phyloP scores from a whole-genome alignment of 2,329 filamentous ascomycete genomes.

The Sphaerulina populicola region DNA sequence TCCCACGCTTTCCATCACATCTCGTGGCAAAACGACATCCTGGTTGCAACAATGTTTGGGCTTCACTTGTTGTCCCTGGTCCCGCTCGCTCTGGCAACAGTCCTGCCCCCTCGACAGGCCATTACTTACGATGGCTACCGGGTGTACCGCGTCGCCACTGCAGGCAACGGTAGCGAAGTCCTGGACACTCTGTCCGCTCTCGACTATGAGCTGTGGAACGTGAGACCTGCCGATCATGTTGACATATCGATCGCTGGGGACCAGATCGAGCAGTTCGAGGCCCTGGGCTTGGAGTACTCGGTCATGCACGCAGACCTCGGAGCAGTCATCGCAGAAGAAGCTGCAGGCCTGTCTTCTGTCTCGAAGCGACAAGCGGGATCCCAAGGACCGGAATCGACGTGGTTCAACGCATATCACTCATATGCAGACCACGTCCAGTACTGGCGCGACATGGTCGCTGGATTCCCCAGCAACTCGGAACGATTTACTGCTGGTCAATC shows the following conservation, averaged over 20 bases:
- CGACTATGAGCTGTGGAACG: slow-evolving; percentile 17
- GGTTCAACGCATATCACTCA: slow-evolving; percentile 23
- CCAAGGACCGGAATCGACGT: slow-evolving; percentile 16
- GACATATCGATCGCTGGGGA: slow-evolving; percentile 17
- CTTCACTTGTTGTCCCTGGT: slow-evolving; percentile 8
- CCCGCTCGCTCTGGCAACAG: slow-evolving; percentile 13
- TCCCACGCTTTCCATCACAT: not conserved
- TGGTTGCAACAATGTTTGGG: slow-evolving; percentile 6
- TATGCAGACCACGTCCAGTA: slow-evolving; percentile 24
- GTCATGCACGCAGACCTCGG: slow-evolving; percentile 21
- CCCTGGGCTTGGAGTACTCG: slow-evolving; percentile 15
- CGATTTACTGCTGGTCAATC: slow-evolving; percentile 20
- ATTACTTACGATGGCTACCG: slow-evolving; percentile 17
- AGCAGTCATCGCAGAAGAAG: slow-evolving; percentile 17
- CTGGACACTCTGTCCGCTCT: slow-evolving; percentile 12
- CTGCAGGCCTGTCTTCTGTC: slow-evolving; percentile 6
- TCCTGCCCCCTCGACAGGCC: slow-evolving; percentile 9
- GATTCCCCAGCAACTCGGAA: slow-evolving; percentile 21
- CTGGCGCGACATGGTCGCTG: slow-evolving; percentile 19
- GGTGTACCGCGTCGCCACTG: slow-evolving; percentile 14
- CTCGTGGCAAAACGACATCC: not conserved
- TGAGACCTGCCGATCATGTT: slow-evolving; percentile 12
- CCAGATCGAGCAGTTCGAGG: slow-evolving; percentile 14
- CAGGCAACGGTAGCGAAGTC: slow-evolving; percentile 9
- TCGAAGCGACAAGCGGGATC: slow-evolving; percentile 11